Percentiles rank a stretch among this genome's conserved stretches.
Conservation (phyloP, 768 basidiomycete genomes). For the Tricholoma terreum region DNA sequence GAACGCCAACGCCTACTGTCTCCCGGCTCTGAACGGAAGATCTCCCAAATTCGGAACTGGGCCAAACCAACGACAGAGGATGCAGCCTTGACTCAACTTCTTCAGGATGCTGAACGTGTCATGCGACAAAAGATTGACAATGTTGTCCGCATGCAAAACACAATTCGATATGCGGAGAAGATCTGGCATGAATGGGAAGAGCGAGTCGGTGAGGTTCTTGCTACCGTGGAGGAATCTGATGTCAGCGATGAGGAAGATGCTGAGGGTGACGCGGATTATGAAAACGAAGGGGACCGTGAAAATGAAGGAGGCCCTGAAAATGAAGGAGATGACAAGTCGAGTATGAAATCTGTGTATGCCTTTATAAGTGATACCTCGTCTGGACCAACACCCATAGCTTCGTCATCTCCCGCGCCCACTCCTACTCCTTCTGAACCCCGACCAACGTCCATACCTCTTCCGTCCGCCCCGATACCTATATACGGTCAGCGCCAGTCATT, state of each 20-base stretch:
- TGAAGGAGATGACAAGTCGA: constrained; percentile 50
- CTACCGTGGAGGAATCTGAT: constrained; percentile 50
- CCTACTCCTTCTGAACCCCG: constrained; percentile 29
- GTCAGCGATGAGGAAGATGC: constrained; percentile 40
- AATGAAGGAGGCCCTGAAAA: constrained; percentile 26
- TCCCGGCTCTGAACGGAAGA: constrained; percentile 83
- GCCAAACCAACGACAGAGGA: constrained; percentile 83
- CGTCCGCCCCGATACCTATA: constrained; percentile 27
- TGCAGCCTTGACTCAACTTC: constrained; percentile 74
- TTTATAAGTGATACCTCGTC: constrained; percentile 45
- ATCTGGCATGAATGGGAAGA: constrained; percentile 97
- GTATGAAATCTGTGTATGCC: constrained; percentile 64
- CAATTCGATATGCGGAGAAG: constrained; percentile 95
- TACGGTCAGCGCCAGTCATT: constrained; percentile 44
- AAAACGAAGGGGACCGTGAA: constrained; percentile 41
- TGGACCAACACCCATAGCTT: constrained; percentile 70
- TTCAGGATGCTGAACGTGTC: constrained; percentile 84
- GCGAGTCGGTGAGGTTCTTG: constrained; percentile 68
- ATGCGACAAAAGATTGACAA: constrained; percentile 94
- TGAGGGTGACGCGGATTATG: constrained; percentile 26
- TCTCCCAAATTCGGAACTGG: constrained; percentile 84
- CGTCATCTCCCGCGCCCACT: constrained; percentile 44
- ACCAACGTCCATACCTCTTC: constrained; percentile 22
- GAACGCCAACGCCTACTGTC: constrained; percentile 90
- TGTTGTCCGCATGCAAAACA: constrained; percentile 94